These are phyloP conservation scores for Vitis amurensis DNA, from an alignment of 164 flowering plant species.

Conservation along the genomic window DNA sequence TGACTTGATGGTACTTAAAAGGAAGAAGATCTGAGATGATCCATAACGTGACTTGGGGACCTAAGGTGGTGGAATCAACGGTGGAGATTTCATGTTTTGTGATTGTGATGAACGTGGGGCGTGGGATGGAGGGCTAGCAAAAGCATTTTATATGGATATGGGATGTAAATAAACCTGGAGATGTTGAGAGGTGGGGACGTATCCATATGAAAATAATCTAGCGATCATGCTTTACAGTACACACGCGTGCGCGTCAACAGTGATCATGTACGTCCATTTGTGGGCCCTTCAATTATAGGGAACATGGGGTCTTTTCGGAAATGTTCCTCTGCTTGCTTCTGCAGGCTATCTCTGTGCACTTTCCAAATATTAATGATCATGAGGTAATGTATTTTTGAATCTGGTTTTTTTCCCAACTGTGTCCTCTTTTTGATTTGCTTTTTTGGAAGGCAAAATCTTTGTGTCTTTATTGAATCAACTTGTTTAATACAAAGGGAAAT, in stretches of 20 bases:
- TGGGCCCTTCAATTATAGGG: background rate
- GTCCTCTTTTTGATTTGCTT: too few relatives aligned
- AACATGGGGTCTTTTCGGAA: background rate
- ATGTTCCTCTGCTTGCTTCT: background rate
- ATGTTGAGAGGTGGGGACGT: background rate
- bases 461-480: too few relatives aligned
- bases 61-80: background rate
- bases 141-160: background rate
- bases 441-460: too few relatives aligned
- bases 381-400: too few relatives aligned
- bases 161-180: background rate
- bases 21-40: too few relatives aligned
- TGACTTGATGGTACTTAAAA: too few relatives aligned
- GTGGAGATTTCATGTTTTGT: background rate
- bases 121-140: background rate
- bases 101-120: background rate
- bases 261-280: conserved; percentile 1
- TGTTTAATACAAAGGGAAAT: too few relatives aligned
- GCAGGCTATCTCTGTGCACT: too few relatives aligned
- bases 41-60: too few relatives aligned
- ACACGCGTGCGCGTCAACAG: conserved; percentile 1
- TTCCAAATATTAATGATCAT: too few relatives aligned
- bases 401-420: too few relatives aligned
- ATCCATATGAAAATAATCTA: background rate
- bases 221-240: background rate